These are phyloP conservation scores for Tricholoma bakamatsutake DNA, from an alignment of 768 basidiomycete genomes.

Conservation along the genomic window DNA sequence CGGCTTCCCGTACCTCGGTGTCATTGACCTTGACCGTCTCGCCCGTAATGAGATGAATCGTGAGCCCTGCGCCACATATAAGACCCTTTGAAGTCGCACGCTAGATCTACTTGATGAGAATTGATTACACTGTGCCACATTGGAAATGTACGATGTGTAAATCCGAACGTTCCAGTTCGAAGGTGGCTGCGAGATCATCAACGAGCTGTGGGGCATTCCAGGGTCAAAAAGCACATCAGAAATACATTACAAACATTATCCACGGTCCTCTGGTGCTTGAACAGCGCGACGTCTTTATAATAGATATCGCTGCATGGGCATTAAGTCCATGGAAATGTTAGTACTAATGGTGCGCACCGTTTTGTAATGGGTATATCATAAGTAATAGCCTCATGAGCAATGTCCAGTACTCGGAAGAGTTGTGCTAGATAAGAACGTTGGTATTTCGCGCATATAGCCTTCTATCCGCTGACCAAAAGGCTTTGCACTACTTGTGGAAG, in stretches of 20 bases:
- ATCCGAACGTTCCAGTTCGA: conserved; percentile 65
- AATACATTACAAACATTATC: conserved; percentile 37
- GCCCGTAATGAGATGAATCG: conserved; percentile 52
- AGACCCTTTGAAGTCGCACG: conserved; percentile 89
- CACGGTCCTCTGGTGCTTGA: conserved; percentile 71
- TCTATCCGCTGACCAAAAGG: conserved; percentile 30
- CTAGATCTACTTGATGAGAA: conserved; percentile 31
- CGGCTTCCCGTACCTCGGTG: conserved; percentile 43
- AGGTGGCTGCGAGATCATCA: conserved; percentile 85
- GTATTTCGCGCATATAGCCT: conserved; percentile 4
- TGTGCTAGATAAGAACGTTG: conserved; percentile 43
- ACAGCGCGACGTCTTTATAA: conserved; percentile 79
- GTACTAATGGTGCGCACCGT: conserved; percentile 31
- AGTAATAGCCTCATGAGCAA: conserved; percentile 62
- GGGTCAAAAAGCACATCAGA: neutral
- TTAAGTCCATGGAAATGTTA: neutral
- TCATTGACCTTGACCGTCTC: conserved; percentile 46
- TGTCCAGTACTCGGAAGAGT: conserved; percentile 57
- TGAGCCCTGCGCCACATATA: conserved; percentile 61
- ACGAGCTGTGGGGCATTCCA: conserved; percentile 50
- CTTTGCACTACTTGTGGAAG: conserved; percentile 29
- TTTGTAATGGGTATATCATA: conserved; percentile 56
- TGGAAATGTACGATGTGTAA: conserved; percentile 62
- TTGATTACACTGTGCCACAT: conserved; percentile 3
- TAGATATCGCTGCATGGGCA: conserved; percentile 65